Percentiles rank a stretch among this genome's conserved stretches.
phyloP scores from a whole-genome alignment of 345 rosid genomes.

The Crucihimalaya himalaica region DNA sequence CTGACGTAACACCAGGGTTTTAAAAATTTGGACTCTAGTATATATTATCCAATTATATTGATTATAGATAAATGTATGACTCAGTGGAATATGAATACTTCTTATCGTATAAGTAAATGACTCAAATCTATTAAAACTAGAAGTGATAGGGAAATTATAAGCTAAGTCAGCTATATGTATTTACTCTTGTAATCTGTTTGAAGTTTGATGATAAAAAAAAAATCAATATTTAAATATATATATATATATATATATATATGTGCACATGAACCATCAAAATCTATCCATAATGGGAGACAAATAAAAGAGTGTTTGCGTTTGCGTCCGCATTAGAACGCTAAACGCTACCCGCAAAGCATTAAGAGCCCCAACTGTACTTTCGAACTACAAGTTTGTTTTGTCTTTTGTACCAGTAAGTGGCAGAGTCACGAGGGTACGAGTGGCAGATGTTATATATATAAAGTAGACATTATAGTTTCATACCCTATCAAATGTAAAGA shows the following conservation, averaged over 20 bases:
- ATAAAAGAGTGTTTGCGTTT: background rate
- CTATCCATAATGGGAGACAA: background rate
- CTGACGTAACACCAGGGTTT: conserved; percentile 33
- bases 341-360: conserved; percentile 18
- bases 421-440: conserved; percentile 38
- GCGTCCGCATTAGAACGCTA: background rate
- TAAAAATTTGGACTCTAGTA: conserved; percentile 20
- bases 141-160: background rate
- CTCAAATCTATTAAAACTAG: background rate
- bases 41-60: conserved; percentile 13
- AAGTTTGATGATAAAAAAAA: background rate
- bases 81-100: background rate
- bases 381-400: conserved; percentile 37
- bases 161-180: background rate
- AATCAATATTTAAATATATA: too few relatives aligned
- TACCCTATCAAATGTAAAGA: conserved; percentile 39
- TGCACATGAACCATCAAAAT: background rate
- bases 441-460: conserved; percentile 32
- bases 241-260: too few relatives aligned
- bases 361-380: conserved; percentile 31
- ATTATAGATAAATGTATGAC: conserved; percentile 1
- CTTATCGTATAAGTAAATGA: conserved; percentile 4
- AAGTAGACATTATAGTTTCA: conserved; percentile 39
- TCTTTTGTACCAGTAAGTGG: conserved; percentile 35
- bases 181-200: background rate